Base-by-base conservation (phyloP, 2,329 filamentous ascomycete species). In the Fusarium sp. region DNA sequence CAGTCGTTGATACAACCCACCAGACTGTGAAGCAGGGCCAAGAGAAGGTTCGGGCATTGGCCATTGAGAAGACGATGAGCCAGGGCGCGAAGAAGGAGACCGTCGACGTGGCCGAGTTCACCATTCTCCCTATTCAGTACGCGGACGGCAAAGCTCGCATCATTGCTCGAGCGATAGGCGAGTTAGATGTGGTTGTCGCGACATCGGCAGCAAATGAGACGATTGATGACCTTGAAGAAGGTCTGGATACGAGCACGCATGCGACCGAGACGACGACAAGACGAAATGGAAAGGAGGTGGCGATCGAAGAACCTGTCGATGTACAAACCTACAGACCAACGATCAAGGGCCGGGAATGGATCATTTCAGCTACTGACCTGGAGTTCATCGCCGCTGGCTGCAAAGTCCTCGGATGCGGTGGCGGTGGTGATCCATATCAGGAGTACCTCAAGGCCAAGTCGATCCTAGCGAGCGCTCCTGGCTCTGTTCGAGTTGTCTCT, bases 401-500 rank as follows among this genome's bases (percentile, higher is more conserved):
- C 75, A 89, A 89, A 65, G 87, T 91, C 61, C 82, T 91, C 0
- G 88, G 88, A 5, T 88, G 87, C 1, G 89, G 88, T 40, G 88
- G 88, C 18, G 88, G 88, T 20, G 88, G 88, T 2, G 85, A 83
- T 5, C 86, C 87, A 8, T 88, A 87, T 70, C 77, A 86, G 8
- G 81, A 84, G 42, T 85, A 85, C 79, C 81, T 89, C 16, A 84
- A 52, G 11, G 84, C 11, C 80, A 89, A 11, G 82, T 85, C 4
- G 79, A 86, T 89, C 7, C 83, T 85, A 6, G 79, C 78, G 5
- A 88, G 87, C 3, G 85, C 84, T 27, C 47, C 47, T n/a, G 25
- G 47, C 14, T 81, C 82, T 1, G 84, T 90, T 42, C 84, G 84
- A 31, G 85, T 89, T 0, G 82, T 90, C 16, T 86, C 82, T 40